phyloP scores from a whole-genome alignment of 371 early-diverging fungal genomes.

The Mortierella sp. region DNA sequence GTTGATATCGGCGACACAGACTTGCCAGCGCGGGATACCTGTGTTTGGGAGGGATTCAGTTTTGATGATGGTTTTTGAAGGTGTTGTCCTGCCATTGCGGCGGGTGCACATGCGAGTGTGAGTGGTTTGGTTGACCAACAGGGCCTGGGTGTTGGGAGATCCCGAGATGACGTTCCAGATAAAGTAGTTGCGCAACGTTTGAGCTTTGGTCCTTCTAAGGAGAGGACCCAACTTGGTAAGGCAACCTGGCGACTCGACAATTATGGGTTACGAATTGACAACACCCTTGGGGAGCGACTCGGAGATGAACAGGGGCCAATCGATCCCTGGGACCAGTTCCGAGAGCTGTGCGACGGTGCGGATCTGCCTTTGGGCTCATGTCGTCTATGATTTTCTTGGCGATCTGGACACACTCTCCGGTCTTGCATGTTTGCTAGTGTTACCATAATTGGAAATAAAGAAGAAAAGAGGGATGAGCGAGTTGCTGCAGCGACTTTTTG shows the following conservation, averaged over 20 bases:
- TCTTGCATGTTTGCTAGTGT: slow-evolving; percentile 61
- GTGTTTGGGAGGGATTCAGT: slow-evolving; percentile 55
- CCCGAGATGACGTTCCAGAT: slow-evolving; percentile 47
- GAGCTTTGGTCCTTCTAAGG: slow-evolving; percentile 25
- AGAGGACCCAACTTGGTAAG: slow-evolving; percentile 43
- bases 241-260: slow-evolving; percentile 50
- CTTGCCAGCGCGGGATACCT: slow-evolving; percentile 55
- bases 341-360: slow-evolving; percentile 47
- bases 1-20: slow-evolving; percentile 60
- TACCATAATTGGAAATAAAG: neutral
- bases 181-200: slow-evolving; percentile 57
- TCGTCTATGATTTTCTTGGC: slow-evolving; percentile 67
- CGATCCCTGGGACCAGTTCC: slow-evolving; percentile 49
- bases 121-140: neutral
- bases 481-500: neutral
- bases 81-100: no score
- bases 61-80: no score
- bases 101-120: neutral
- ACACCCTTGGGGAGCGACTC: slow-evolving; percentile 42
- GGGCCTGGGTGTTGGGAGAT: neutral
- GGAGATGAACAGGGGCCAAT: slow-evolving; percentile 57
- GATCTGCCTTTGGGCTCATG: slow-evolving; percentile 62
- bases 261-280: slow-evolving; percentile 34
- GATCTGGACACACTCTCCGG: slow-evolving; percentile 69
- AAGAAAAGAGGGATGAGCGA: neutral